Conservation (phyloP, 305 asterid species). For the Solanum hybrid region DNA sequence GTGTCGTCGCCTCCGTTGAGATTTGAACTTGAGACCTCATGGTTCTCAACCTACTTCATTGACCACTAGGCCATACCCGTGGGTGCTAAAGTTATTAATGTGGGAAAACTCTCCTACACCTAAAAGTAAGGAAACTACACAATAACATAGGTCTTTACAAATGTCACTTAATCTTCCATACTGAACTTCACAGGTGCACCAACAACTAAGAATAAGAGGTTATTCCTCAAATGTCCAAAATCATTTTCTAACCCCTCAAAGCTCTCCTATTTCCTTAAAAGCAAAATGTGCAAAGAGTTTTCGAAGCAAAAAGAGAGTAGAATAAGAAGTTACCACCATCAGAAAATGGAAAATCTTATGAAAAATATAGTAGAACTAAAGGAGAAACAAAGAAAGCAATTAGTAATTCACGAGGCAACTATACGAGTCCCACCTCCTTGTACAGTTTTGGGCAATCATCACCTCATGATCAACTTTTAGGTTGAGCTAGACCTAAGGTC, state of each 20-base stretch:
- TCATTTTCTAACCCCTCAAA: background rate
- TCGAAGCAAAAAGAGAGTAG: background rate
- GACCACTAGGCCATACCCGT: background rate
- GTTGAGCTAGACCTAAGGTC: background rate
- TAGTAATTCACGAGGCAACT: background rate
- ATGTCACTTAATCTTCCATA: background rate
- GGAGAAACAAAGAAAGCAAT: background rate
- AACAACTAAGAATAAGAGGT: background rate
- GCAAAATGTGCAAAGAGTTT: background rate
- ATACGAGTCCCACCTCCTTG: background rate
- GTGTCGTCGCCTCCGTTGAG: background rate
- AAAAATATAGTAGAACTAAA: background rate
- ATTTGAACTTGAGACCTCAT: background rate
- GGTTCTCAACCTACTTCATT: background rate
- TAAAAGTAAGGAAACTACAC: background rate
- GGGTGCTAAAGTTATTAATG: background rate
- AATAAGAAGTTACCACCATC: background rate
- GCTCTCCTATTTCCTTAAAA: background rate
- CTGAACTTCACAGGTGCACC: background rate
- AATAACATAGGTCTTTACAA: background rate
- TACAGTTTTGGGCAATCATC: background rate
- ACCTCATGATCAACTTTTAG: background rate
- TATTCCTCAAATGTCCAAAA: background rate
- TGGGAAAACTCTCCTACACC: background rate
- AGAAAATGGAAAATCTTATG: background rate